These are phyloP conservation scores for Xylariaceae sp. DNA, from an alignment of 2,329 filamentous ascomycete species.

Conservation along the genomic window DNA sequence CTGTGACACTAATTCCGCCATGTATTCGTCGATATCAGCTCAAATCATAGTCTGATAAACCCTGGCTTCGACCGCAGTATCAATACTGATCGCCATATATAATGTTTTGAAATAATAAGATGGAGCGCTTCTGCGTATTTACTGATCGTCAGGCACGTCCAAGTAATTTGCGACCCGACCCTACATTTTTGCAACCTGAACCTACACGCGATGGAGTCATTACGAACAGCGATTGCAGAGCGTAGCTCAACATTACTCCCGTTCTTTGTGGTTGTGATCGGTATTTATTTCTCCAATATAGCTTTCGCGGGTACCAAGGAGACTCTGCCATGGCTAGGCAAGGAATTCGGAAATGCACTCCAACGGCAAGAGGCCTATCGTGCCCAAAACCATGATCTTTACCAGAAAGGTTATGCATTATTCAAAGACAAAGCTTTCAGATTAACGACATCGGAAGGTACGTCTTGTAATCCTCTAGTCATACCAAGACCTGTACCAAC, in stretches of 20 bases:
- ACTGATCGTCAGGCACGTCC: neutral
- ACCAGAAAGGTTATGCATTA: slow-evolving; percentile 21
- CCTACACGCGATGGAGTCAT: slow-evolving; percentile 9
- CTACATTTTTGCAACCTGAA: neutral
- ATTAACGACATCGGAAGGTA: slow-evolving; percentile 23
- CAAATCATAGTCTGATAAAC: neutral
- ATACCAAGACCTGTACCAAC: neutral
- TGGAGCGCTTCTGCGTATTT: neutral
- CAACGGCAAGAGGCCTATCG: slow-evolving; percentile 23
- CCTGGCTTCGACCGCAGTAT: neutral
- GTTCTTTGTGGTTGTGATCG: slow-evolving; percentile 10
- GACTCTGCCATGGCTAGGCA: slow-evolving; percentile 20
- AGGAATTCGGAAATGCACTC: slow-evolving; percentile 17
- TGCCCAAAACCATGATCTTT: slow-evolving; percentile 17
- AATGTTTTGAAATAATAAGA: neutral
- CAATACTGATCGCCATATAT: neutral
- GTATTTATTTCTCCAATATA: slow-evolving; percentile 10
- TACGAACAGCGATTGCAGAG: slow-evolving; percentile 11
- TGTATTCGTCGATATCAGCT: neutral
- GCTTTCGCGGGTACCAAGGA: slow-evolving; percentile 18
- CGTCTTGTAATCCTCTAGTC: neutral
- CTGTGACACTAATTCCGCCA: neutral
- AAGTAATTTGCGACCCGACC: neutral
- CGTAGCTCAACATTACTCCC: slow-evolving; percentile 14
- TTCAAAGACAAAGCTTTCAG: slow-evolving; percentile 20